Evolutionary conservation across 2,329 filamentous ascomycete species (phyloP).

Genomic region (Phialophora tarda): DNA sequence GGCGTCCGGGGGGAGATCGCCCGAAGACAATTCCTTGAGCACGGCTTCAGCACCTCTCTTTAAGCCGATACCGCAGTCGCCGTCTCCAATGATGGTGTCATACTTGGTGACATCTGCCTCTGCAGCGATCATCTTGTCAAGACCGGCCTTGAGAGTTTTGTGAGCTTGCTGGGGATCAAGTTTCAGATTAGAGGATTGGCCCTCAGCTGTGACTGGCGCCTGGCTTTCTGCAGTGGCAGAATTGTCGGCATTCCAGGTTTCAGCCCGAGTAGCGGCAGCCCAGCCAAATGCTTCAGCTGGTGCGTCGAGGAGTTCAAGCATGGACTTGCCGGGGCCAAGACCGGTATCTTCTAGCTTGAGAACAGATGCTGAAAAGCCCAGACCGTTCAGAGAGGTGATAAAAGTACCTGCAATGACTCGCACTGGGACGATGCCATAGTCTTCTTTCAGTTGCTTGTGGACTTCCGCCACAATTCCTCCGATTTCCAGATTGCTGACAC

Average conservation of each 20-base stretch:
- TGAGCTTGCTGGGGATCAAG: conserved; percentile 59
- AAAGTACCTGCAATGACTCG: conserved; percentile 70
- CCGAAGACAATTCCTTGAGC: conserved; percentile 50
- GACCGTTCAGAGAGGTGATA: conserved; percentile 73
- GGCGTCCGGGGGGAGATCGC: conserved; percentile 59
- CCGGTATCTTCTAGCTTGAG: conserved; percentile 67
- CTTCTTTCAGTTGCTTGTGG: conserved; percentile 62
- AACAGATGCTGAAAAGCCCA: conserved; percentile 73
- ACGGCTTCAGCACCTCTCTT: conserved; percentile 80
- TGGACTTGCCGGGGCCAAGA: conserved; percentile 57
- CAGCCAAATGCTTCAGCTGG: conserved; percentile 71
- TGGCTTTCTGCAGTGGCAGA: conserved; percentile 51
- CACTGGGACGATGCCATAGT: conserved; percentile 65
- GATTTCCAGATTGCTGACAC: conserved; percentile 70
- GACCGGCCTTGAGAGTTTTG: conserved; percentile 59
- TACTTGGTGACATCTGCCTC: conserved; percentile 70
- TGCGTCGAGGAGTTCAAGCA: conserved; percentile 71
- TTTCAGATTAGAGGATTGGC: conserved; percentile 60
- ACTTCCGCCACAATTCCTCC: conserved; percentile 72
- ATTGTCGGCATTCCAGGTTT: conserved; percentile 63
- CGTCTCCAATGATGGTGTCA: conserved; percentile 85
- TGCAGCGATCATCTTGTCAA: conserved; percentile 65
- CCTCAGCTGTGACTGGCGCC: conserved; percentile 49
- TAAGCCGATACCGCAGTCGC: conserved; percentile 85
- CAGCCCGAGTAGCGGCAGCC: conserved; percentile 63